phyloP scores from a whole-genome alignment of 495 filamentous ascomycete species.

The Penicillium mononematosum region DNA sequence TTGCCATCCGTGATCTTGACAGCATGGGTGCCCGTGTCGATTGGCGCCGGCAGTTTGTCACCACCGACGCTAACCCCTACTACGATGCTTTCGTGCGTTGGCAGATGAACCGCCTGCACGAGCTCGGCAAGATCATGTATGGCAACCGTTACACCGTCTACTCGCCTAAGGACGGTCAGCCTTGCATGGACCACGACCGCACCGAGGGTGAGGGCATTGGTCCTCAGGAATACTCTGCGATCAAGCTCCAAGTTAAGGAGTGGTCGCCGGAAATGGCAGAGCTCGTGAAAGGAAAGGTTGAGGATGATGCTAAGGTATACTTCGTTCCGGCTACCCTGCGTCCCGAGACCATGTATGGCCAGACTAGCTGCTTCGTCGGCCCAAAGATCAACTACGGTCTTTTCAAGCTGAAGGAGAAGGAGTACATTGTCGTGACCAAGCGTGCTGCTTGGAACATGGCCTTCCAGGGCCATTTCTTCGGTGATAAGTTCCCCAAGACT shows the following conservation, averaged over 20 bases:
- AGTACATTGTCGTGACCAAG: conserved; percentile 83
- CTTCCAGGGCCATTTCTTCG: conserved; percentile 81
- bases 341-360: conserved; percentile 98
- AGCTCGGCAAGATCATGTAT: conserved; percentile 90
- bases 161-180: conserved; percentile 93
- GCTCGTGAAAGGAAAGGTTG: conserved; percentile 72
- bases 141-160: conserved; percentile 94
- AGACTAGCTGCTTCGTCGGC: conserved; percentile 93
- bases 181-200: conserved; percentile 97
- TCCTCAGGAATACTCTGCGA: conserved; percentile 86
- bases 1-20: conserved; percentile 76
- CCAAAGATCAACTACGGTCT: conserved; percentile 89
- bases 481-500: conserved; percentile 69
- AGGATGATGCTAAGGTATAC: conserved; percentile 76
- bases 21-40: conserved; percentile 85
- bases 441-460: conserved; percentile 94
- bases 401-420: conserved; percentile 77
- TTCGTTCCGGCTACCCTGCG: conserved; percentile 89
- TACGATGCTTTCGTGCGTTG: conserved; percentile 95
- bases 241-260: conserved; percentile 87
- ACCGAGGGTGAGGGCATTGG: conserved; percentile 86
- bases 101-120: conserved; percentile 93
- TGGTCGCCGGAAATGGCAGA: conserved; percentile 73
- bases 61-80: conserved; percentile 95
- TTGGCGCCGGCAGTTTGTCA: conserved; percentile 89